These are phyloP conservation scores for Neonectria hederae DNA, from an alignment of 2,329 filamentous ascomycete genomes.

Conservation along the genomic window DNA sequence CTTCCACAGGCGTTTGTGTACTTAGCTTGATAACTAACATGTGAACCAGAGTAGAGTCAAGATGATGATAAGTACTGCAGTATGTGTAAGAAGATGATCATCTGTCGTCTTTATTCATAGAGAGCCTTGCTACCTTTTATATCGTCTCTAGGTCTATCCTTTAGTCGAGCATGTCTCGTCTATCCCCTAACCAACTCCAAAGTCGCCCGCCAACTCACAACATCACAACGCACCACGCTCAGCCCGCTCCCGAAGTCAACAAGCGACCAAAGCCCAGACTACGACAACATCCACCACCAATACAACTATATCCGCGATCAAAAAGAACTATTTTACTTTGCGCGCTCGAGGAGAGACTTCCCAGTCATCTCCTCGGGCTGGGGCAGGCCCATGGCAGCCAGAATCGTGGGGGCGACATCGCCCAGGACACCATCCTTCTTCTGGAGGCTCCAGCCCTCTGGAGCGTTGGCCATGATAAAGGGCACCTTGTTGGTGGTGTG, in stretches of 20 bases:
- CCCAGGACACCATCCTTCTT: conserved; percentile 90
- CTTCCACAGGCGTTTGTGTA: neutral
- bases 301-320: neutral
- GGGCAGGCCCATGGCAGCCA: conserved; percentile 89
- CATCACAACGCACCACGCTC: conserved; percentile 15
- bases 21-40: neutral
- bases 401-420: conserved; percentile 94
- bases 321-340: conserved; percentile 34
- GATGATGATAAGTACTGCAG: neutral
- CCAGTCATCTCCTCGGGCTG: conserved; percentile 95
- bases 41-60: neutral
- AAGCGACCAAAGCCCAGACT: conserved; percentile 25
- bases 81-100: neutral
- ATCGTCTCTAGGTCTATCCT: conserved; percentile 20
- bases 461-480: conserved; percentile 97
- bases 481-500: conserved; percentile 99
- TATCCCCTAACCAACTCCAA: conserved; percentile 38
- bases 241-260: conserved; percentile 8
- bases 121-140: conserved; percentile 10
- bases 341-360: conserved; percentile 75
- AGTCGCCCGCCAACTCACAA: conserved; percentile 22
- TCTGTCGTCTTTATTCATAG: conserved; percentile 15
- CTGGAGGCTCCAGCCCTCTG: conserved; percentile 86
- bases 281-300: conserved; percentile 4
- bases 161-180: conserved; percentile 31